A percentile compares a stretch with the other conserved stretches of the same genome.
These are phyloP conservation scores for Mucuna pruriens DNA, from an alignment of 306 rosid genomes.

Conservation along the genomic window DNA sequence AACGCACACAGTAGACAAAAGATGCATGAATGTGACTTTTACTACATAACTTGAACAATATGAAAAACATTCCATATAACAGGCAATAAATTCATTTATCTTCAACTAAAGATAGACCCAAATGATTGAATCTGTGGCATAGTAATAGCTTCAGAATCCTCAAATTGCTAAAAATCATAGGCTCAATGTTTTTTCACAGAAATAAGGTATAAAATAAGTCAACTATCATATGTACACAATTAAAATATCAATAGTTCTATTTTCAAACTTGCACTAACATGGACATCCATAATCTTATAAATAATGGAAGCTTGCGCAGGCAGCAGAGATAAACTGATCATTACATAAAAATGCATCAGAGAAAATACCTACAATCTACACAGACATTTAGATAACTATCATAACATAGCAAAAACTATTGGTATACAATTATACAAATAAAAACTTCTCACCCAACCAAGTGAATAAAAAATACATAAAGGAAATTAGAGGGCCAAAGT, in stretches of 20 bases:
- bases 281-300: constrained; percentile 12
- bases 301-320: constrained; percentile 25
- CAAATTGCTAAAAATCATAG: constrained; percentile 22
- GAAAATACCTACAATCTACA: background rate
- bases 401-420: constrained; percentile 15
- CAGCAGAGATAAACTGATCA: background rate
- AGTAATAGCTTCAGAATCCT: constrained; percentile 32
- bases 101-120: constrained; percentile 22
- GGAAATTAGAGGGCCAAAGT: background rate
- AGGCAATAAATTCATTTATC: constrained; percentile 6
- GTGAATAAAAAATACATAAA: constrained; percentile 8
- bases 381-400: constrained; percentile 17
- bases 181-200: background rate
- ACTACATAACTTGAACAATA: background rate
- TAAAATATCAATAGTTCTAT: constrained; percentile 2
- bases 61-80: constrained; percentile 13
- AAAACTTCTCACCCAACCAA: constrained; percentile 13
- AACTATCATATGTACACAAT: constrained; percentile 15
- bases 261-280: constrained; percentile 27
- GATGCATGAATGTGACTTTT: constrained; percentile 24
- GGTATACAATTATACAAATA: background rate
- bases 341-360: background rate
- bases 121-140: constrained; percentile 11
- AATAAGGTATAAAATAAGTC: constrained; percentile 12
- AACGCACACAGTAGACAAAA: background rate